Evolutionary conservation across 2,329 filamentous ascomycete species (phyloP).

Genomic region (Pseudogymnoascus sp.): DNA sequence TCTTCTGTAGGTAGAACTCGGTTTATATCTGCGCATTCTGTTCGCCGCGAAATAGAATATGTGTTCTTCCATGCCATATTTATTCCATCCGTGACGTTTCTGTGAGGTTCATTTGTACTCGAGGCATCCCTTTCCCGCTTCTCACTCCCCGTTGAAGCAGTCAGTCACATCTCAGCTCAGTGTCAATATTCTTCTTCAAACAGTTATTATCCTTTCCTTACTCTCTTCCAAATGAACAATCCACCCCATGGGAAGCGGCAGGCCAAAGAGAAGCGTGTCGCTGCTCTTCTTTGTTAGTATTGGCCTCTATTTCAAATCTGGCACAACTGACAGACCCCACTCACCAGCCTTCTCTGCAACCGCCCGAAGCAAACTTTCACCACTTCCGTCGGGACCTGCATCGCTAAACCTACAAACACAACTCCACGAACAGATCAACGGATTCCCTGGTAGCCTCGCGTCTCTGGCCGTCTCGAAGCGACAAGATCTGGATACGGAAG

Average conservation of each 20-base stretch:
- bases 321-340: conserved; percentile 18
- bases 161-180: background rate
- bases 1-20: conserved; percentile 15
- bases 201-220: background rate
- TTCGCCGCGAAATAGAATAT: conserved; percentile 18
- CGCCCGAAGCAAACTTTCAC: conserved; percentile 24
- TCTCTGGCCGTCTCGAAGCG: conserved; percentile 29
- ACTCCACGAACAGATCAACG: conserved; percentile 33
- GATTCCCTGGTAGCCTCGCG: conserved; percentile 28
- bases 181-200: background rate
- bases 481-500: conserved; percentile 46
- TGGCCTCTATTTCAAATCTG: background rate
- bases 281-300: conserved; percentile 27
- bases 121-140: background rate
- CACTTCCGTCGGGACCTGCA: conserved; percentile 13
- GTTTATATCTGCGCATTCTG: conserved; percentile 17
- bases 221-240: background rate
- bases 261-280: conserved; percentile 29
- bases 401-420: conserved; percentile 33
- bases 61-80: background rate
- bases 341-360: conserved; percentile 24
- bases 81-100: conserved; percentile 12
- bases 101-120: background rate
- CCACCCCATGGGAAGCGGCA: conserved; percentile 11
- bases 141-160: background rate